Evolutionary conservation across 2,329 filamentous ascomycete species (phyloP), one percentile per base, ranked within the genome.

Genomic region (Nemania sp.): DNA sequence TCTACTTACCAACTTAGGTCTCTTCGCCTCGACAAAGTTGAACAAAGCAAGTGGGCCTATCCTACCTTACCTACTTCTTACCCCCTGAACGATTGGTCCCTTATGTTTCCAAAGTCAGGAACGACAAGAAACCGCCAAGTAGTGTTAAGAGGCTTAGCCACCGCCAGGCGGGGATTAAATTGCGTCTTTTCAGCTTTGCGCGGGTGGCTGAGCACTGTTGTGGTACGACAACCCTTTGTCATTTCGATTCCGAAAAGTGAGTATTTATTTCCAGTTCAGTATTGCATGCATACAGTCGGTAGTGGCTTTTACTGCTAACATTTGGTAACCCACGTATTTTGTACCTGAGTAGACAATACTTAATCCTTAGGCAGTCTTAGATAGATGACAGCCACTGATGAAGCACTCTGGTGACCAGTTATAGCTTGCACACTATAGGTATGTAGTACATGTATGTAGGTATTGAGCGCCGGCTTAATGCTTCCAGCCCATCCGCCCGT

Each of bases 121-220:
- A 52, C 42, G 32, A 54, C 47, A 21, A 59, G 17, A 43, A n/a
- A 37, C 13, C 12, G 59, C 55, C 55, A 62, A 58, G 54, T 25
- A 37, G 18, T 15, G 13, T 52, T 43, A 37, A 32, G 35, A 25
- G 34, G 43, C 42, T 59, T 51, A 49, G 48, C 42, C 29, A 9
- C 25, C 47, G 47, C 46, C n/a, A 35, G 35, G 56, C 56, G 60
- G 56, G 52, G 60, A 60, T 57, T 18, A 49, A 39, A 45, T 43
- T n/a, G 52, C 52, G 25, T 29, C 47, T 50, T 51, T 62, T 60
- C 57, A 60, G 60, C 60, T 59, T 49, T 9, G 35, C 20, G 32
- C 34, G 15, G 20, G 57, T 56, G 60, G 60, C 60, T 59, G 56
- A 62, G 60, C 52, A 48, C 17, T 45, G 59, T 49, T 46, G 51